Base-by-base conservation (phyloP, 306 rosid genomes). In the Quercus aquifolioides region DNA sequence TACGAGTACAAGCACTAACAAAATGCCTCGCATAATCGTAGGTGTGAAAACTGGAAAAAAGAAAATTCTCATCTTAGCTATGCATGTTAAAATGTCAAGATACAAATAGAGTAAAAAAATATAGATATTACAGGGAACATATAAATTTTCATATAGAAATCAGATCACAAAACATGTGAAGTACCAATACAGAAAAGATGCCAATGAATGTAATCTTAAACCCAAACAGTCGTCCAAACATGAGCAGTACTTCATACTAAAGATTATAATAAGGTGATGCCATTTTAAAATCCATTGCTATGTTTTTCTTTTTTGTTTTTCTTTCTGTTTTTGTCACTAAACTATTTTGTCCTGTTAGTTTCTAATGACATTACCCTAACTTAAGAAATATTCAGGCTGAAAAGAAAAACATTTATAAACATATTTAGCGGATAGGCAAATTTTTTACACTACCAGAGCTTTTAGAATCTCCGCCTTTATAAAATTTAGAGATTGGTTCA, bases 1-100 rank as follows among this genome's bases (percentile, higher is more conserved):
- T 93, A 72, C 98, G 98, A 73, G 98, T 93, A 76, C 98, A 91
- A 56, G 98, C 98, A 82, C 98, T 93, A 41, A 93, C 98, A 71
- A 93, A 93, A 86, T 93, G 98, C 5, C 98, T 88, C 63, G 98
- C 98, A 78, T 93, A 93, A 83, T 91, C 98, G 57, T 93, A 93
- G 51, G 98, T 93, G 84, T 93, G 98, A 85, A 93, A 93, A 74
- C 98, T 93, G 89, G 46, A 3, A 28, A 80, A 43, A 75, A 51
- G 20, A 75, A 49, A 49, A 26, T 74, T 19, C 2, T 23, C 65
- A 11, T 13, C 15, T 59, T 20, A 18, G 65, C 26, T 59, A 59
- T 59, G 28, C 65, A 59, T 11, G 25, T 68, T 19, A 3, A 35
- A n/a, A 33, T 19, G 35, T 35, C 51, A 68, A 35, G 26, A 33